Conservation (phyloP, 208 protist genomes). For the Leishmania guyanensis region DNA sequence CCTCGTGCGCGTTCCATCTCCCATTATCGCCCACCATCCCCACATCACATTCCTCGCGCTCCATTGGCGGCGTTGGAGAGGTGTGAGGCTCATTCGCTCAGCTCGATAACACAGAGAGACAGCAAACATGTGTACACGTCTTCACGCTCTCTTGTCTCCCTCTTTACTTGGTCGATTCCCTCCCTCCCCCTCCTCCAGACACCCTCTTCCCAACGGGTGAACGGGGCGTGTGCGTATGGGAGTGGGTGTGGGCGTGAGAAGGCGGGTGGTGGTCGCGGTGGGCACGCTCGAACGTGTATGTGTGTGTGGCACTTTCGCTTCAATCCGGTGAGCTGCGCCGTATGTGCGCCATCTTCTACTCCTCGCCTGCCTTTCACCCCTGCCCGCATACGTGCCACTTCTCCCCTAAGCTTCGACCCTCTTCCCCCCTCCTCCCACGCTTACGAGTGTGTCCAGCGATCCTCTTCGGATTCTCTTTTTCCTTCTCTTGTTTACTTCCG, state of each 20-base stretch:
- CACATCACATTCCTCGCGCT: constrained; percentile 1
- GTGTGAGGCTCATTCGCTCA: neutral
- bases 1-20: neutral
- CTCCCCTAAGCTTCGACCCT: neutral
- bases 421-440: no score
- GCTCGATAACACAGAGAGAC: neutral
- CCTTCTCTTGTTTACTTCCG: no score
- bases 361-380: no score
- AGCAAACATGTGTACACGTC: neutral
- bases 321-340: no score
- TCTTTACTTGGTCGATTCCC: neutral
- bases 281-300: neutral
- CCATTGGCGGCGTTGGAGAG: neutral
- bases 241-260: no score
- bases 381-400: neutral
- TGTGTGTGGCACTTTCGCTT: neutral
- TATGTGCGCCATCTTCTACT: neutral
- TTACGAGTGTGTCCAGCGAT: no score
- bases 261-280: neutral
- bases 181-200: neutral
- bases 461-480: no score
- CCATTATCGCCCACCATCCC: neutral
- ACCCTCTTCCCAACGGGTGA: neutral
- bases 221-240: neutral
- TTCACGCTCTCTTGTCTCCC: neutral